A percentile compares a stretch with the other conserved stretches of the same genome.
Evolutionary conservation across 2,329 filamentous ascomycete species (phyloP).

Genomic region (Trichoderma koningii): DNA sequence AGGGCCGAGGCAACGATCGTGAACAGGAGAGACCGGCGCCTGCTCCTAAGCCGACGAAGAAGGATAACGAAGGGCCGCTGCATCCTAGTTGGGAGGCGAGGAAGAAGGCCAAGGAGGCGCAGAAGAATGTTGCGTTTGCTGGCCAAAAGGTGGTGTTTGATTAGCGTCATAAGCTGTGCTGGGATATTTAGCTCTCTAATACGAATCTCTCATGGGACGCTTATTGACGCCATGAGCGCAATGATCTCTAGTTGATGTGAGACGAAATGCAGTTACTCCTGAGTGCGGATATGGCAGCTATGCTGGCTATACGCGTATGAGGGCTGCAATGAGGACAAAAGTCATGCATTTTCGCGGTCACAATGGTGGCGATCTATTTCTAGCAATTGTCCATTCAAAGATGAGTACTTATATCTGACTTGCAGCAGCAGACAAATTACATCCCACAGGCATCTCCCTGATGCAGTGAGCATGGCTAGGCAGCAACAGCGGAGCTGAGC

Average conservation of each 20-base stretch:
- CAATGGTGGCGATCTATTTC: no score
- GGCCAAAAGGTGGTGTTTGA: slow-evolving; percentile 35
- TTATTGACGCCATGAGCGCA: no score
- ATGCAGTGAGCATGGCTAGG: neutral
- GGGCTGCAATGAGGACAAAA: no score
- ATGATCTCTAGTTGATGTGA: neutral
- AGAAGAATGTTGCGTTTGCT: slow-evolving; percentile 30
- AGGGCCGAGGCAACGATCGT: slow-evolving; percentile 4
- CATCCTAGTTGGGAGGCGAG: slow-evolving; percentile 46
- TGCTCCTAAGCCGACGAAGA: slow-evolving; percentile 39
- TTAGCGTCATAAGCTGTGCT: slow-evolving; percentile 19
- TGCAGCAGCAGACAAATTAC: neutral
- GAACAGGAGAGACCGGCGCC: slow-evolving; percentile 31
- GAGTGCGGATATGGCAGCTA: no score
- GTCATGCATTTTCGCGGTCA: no score
- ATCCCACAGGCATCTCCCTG: neutral
- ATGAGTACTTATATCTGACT: no score
- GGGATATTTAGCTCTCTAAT: no score
- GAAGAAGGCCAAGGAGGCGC: slow-evolving; percentile 33
- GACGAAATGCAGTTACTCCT: neutral
- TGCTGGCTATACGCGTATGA: no score
- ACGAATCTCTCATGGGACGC: no score
- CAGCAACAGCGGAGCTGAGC: slow-evolving; percentile 8
- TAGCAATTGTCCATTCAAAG: no score
- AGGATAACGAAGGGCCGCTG: slow-evolving; percentile 54